Conservation (phyloP, 306 rosid genomes). For the Argentina anserina region DNA sequence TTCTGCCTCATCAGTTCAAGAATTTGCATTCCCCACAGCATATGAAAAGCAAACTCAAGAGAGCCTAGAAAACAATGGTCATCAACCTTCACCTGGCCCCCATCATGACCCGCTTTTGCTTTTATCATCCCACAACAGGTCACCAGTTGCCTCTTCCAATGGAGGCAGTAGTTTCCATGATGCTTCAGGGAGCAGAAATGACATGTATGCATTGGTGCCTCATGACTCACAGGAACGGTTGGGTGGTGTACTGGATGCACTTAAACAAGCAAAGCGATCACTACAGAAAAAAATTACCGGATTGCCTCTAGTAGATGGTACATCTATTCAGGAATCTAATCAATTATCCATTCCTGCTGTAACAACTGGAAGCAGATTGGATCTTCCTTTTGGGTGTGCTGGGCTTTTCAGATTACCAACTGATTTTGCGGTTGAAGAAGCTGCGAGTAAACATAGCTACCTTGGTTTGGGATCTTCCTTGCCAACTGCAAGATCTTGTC, state of each 20-base stretch:
- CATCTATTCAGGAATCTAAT: slow-evolving; percentile 28
- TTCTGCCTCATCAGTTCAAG: slow-evolving; percentile 42
- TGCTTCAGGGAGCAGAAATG: slow-evolving; percentile 38
- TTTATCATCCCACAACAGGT: slow-evolving; percentile 24
- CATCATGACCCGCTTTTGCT: slow-evolving; percentile 26
- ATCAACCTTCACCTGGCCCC: slow-evolving; percentile 33
- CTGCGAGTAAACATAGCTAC: slow-evolving; percentile 32
- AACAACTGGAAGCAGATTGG: slow-evolving; percentile 44
- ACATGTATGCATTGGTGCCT: slow-evolving; percentile 64
- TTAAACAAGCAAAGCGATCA: slow-evolving; percentile 65
- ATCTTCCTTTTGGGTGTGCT: slow-evolving; percentile 54
- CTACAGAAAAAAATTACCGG: slow-evolving; percentile 53
- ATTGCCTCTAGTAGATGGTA: slow-evolving; percentile 39
- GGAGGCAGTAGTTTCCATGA: slow-evolving; percentile 22
- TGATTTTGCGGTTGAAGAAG: slow-evolving; percentile 53
- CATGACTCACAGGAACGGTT: slow-evolving; percentile 43
- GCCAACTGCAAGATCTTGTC: slow-evolving; percentile 27
- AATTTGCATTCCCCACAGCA: slow-evolving; percentile 40
- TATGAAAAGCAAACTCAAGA: slow-evolving; percentile 37
- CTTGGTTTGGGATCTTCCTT: slow-evolving; percentile 35
- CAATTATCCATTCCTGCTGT: slow-evolving; percentile 28
- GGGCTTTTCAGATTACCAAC: slow-evolving; percentile 88
- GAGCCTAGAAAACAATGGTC: slow-evolving; percentile 29
- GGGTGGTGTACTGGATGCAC: slow-evolving; percentile 71
- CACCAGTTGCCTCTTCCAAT: slow-evolving; percentile 26